Conservation (phyloP, 176 grass and related monocot species). For the Dactylis glomerata region DNA sequence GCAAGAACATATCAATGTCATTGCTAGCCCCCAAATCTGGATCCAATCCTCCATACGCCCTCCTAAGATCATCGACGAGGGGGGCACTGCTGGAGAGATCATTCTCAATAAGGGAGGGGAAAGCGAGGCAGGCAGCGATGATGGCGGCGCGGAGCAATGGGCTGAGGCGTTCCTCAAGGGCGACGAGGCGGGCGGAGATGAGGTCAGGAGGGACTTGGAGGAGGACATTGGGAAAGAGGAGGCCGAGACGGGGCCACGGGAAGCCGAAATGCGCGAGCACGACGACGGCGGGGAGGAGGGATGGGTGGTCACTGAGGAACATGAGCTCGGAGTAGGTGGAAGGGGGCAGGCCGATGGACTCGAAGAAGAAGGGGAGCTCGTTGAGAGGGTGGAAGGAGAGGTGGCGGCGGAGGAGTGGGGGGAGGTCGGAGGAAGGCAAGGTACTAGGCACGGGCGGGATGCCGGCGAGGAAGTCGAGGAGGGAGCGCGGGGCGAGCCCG, state of each 20-base stretch:
- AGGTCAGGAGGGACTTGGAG: slow-evolving; percentile 34
- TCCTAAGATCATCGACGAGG: slow-evolving; percentile 49
- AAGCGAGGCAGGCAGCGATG: slow-evolving; percentile 67
- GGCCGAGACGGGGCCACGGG: slow-evolving; percentile 61
- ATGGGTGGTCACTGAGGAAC: slow-evolving; percentile 62
- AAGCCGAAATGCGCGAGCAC: slow-evolving; percentile 59
- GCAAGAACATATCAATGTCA: slow-evolving; percentile 62
- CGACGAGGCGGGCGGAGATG: slow-evolving; percentile 45
- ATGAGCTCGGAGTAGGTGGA: slow-evolving; percentile 26
- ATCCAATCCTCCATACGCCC: slow-evolving; percentile 33
- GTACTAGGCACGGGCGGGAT: slow-evolving; percentile 37
- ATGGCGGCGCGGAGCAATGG: slow-evolving; percentile 40
- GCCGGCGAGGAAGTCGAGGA: slow-evolving; percentile 48
- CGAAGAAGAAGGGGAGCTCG: slow-evolving; percentile 88
- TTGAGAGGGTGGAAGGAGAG: slow-evolving; percentile 66
- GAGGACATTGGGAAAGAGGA: slow-evolving; percentile 45
- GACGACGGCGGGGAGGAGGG: slow-evolving; percentile 48
- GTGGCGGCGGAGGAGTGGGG: slow-evolving; percentile 52
- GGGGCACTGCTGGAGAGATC: slow-evolving; percentile 35
- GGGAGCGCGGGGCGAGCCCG: slow-evolving; percentile 53
- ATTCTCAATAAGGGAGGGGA: slow-evolving; percentile 38
- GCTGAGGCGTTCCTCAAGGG: slow-evolving; percentile 41
- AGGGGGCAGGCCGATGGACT: slow-evolving; percentile 65
- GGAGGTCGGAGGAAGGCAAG: slow-evolving; percentile 31
- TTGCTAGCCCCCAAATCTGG: slow-evolving; percentile 41